phyloP scores from a whole-genome alignment of 1,284 basidiomycete genomes.

The Papiliotrema laurentii region DNA sequence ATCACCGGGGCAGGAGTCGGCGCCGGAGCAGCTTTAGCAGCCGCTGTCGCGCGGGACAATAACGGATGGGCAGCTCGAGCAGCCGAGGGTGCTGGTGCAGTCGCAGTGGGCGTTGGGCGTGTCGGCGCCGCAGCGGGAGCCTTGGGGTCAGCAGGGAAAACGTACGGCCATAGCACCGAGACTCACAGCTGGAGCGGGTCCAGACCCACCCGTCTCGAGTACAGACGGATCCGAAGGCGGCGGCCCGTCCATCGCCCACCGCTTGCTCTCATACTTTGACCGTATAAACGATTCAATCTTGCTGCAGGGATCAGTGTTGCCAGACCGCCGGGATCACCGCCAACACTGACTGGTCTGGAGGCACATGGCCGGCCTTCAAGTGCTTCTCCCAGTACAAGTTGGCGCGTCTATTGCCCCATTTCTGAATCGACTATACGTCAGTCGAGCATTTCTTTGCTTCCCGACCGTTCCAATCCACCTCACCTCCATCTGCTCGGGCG shows the following conservation, averaged over 20 bases:
- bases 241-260: constrained; percentile 90
- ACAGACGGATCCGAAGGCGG: constrained; percentile 74
- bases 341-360: constrained; percentile 87
- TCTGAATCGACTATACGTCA: constrained; percentile 65
- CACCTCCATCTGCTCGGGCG: constrained; percentile 93
- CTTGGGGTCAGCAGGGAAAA: background rate
- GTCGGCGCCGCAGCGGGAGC: background rate
- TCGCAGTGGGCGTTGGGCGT: constrained; percentile 22
- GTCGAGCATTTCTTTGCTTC: too few relatives aligned
- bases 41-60: constrained; percentile 27
- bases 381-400: constrained; percentile 98
- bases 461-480: constrained; percentile 28
- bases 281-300: constrained; percentile 98
- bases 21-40: constrained; percentile 11
- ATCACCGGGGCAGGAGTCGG: constrained; percentile 27
- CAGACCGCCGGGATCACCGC: too few relatives aligned
- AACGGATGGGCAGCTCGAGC: constrained; percentile 34
- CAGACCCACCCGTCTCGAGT: constrained; percentile 59
- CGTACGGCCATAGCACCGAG: background rate
- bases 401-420: constrained; percentile 89
- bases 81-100: constrained; percentile 18
- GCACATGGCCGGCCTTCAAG: constrained; percentile 84
- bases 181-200: constrained; percentile 9
- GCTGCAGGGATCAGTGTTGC: too few relatives aligned
- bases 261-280: constrained; percentile 88